Evolutionary conservation across 441 rosid genomes (phyloP).

Genomic region (Populus hybrid): DNA sequence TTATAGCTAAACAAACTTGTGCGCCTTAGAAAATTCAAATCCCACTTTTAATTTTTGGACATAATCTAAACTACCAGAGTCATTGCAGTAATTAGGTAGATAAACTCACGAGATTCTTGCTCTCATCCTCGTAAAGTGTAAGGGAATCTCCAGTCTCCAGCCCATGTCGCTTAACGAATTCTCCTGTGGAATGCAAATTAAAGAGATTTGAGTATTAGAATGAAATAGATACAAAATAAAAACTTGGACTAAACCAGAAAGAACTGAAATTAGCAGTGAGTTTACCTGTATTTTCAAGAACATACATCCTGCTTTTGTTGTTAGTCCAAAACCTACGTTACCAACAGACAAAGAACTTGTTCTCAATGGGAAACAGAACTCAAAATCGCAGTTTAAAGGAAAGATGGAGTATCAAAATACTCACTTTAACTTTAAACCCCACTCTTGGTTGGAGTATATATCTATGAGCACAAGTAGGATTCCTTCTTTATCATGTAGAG

Average conservation of each 20-base stretch:
- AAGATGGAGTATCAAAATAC: slow-evolving; percentile 11
- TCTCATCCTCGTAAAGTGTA: slow-evolving; percentile 66
- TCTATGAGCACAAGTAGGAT: slow-evolving; percentile 48
- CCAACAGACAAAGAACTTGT: slow-evolving; percentile 10
- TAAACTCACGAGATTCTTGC: slow-evolving; percentile 72
- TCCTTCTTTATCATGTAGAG: slow-evolving; percentile 55
- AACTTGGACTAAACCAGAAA: background rate
- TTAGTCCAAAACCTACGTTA: slow-evolving; percentile 68
- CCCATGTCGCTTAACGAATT: slow-evolving; percentile 58
- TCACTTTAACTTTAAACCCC: slow-evolving; percentile 73
- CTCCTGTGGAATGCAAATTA: slow-evolving; percentile 36
- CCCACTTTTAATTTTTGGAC: slow-evolving; percentile 8
- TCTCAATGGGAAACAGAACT: background rate
- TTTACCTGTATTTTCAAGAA: slow-evolving; percentile 74
- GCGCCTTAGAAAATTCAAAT: slow-evolving; percentile 16
- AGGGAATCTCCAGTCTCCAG: slow-evolving; percentile 57
- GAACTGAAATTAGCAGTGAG: background rate
- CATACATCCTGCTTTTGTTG: slow-evolving; percentile 84
- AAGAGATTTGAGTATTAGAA: background rate
- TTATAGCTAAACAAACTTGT: slow-evolving; percentile 40
- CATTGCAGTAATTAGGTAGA: slow-evolving; percentile 14
- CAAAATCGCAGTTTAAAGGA: background rate
- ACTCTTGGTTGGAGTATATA: slow-evolving; percentile 34
- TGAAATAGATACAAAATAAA: background rate
- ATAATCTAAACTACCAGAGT: slow-evolving; percentile 1